Evolutionary conservation across 352 stramenopile species (phyloP), one percentile per base, ranked within the genome.

Genomic region (Globisporangium emineosum): DNA sequence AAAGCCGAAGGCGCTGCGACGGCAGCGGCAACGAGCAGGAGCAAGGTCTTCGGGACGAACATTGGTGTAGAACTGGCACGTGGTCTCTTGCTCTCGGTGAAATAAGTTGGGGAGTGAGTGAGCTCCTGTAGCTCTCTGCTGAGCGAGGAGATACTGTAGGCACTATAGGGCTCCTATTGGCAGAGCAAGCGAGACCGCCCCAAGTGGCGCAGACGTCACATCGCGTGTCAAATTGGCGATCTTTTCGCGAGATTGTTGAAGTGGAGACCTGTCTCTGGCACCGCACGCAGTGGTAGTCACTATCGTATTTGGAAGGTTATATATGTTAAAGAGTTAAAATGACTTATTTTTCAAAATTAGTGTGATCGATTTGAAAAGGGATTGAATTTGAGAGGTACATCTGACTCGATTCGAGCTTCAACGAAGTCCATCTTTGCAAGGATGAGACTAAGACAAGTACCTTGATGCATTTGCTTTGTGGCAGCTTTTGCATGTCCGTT

Each of bases 21-120:
- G 9, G 37, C 53, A 12, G 63, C 50, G 32, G 65, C 27, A 12
- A 49, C 57, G 62, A 70, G 25, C 21, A 53, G 54, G 47, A 64
- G n/a, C 23, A 73, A 27, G 15, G 65, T 42, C 62, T 68, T 73
- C 56, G 57, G 54, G 62, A 66, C 57, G 58, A 73, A 50, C 69
- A 76, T 76, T 27, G 45, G 32, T 5, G n/a, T n/a, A n/a, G n/a
- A n/a, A n/a, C n/a, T n/a, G n/a, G n/a, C n/a, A n/a, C n/a, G n/a
- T n/a, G n/a, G 13, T 5, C 15, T 25, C 9, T 19, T 47, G 15
- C 27, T 56, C 45, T 57, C 23, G 30, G 58, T 45, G 30, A 54
- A 53, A 43, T 25, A 33, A 12, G 7, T 55, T 54, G 57, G 19
- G 30, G 32, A 63, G 49, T 49, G 43, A 35, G 3, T 25, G 32